Conservation (phyloP, 2,329 filamentous ascomycete species). For the Huntiella omanensis region DNA sequence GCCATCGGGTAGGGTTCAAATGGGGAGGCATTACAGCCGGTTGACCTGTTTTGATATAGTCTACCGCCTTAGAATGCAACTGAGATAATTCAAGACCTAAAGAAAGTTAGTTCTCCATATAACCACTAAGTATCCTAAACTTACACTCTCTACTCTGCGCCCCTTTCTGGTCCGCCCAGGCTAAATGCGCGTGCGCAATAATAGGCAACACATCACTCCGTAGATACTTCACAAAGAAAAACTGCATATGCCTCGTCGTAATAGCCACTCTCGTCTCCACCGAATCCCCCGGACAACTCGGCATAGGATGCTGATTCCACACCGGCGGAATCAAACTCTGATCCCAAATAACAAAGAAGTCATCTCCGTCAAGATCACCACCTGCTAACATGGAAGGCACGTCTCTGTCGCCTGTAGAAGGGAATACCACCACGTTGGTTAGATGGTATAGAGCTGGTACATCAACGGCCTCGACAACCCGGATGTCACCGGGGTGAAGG, state of each 20-base stretch:
- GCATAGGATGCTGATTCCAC: constrained; percentile 62
- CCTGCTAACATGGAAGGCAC: constrained; percentile 90
- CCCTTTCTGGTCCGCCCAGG: constrained; percentile 50
- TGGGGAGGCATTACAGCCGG: constrained; percentile 47
- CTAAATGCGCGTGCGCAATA: constrained; percentile 71
- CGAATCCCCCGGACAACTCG: constrained; percentile 27
- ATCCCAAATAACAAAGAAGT: constrained; percentile 92
- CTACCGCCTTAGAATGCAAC: constrained; percentile 79
- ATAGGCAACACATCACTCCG: constrained; percentile 66
- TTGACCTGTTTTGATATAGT: constrained; percentile 80
- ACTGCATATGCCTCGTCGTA: constrained; percentile 50
- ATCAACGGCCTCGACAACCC: constrained; percentile 71
- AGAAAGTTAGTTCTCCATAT: background rate
- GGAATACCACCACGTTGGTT: constrained; percentile 72
- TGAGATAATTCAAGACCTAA: constrained; percentile 49
- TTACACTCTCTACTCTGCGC: constrained; percentile 51
- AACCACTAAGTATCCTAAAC: constrained; percentile 14
- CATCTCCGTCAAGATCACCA: constrained; percentile 87
- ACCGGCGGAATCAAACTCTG: constrained; percentile 45
- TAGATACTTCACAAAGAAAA: constrained; percentile 85
- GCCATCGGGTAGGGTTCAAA: constrained; percentile 46
- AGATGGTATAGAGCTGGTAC: constrained; percentile 54
- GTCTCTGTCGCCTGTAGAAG: constrained; percentile 64
- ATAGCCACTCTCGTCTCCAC: constrained; percentile 31
- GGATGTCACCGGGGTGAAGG: constrained; percentile 78